These are phyloP conservation scores for Verticillium nubilum DNA, from an alignment of 2,329 filamentous ascomycete genomes.

Conservation along the genomic window DNA sequence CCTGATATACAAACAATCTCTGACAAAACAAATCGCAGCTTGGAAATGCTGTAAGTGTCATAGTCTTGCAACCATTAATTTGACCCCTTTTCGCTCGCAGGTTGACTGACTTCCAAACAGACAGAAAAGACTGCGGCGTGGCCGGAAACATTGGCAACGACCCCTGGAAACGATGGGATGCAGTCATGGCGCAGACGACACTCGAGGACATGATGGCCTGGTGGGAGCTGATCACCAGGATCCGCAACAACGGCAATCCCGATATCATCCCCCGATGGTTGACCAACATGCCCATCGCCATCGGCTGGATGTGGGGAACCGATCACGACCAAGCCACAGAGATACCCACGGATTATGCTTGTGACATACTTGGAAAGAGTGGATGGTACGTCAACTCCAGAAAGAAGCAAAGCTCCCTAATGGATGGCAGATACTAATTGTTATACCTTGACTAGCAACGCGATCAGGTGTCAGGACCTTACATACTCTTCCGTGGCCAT, in stretches of 20 bases:
- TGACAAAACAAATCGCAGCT: neutral
- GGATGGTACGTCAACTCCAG: neutral
- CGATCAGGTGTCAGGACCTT: neutral
- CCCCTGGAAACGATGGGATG: neutral
- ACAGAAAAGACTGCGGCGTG: neutral
- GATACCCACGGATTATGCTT: neutral
- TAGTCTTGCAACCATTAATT: too few species aligned
- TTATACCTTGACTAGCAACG: neutral
- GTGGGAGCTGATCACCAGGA: neutral
- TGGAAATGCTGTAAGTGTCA: neutral
- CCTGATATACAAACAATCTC: neutral
- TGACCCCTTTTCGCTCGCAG: too few species aligned
- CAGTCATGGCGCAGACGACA: neutral
- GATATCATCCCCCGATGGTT: neutral
- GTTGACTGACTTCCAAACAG: neutral
- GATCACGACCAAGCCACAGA: neutral
- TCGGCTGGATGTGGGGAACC: neutral
- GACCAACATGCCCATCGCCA: neutral
- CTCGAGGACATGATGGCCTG: neutral
- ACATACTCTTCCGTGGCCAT: neutral
- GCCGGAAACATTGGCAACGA: neutral
- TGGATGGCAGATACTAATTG: too few species aligned
- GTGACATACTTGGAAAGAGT: neutral
- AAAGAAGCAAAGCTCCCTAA: too few species aligned
- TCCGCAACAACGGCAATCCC: neutral